Evolutionary conservation across 2,329 filamentous ascomycete genomes (phyloP), one percentile per base, ranked within the genome.

Genomic region (Diaporthe ampelina): DNA sequence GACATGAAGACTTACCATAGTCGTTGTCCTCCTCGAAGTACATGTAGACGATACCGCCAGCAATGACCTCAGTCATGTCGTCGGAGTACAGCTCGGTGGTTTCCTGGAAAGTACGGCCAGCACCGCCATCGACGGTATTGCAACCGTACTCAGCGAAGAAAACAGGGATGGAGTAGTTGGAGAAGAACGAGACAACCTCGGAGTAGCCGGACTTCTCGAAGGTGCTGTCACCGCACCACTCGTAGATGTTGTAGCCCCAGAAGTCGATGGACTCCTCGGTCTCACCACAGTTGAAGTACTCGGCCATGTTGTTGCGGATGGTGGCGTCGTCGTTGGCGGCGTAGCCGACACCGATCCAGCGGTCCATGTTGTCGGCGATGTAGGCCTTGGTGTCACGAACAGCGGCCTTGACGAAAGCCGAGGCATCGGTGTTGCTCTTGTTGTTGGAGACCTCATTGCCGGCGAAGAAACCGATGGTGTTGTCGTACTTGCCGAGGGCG

Each of bases 181-280:
- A 84, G 87, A 98, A 99, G 86, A 98, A 96, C 78, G 94, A 84
- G 79, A 95, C 95, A 83, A 96, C 94, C 73, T 91, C 89, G 77
- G 93, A 88, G 86, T 95, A 99, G 72, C 95, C 94, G 4, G 97
- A 98, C 75, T 88, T 82, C 48, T 88, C 81, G 86, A 93, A 97
- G 80, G 88, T 91, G 81, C 94, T 97, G 79, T 95, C 84, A 79
- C 96, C 97, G 83, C 97, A 99, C 97, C 97, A 99, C 70, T 95
- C 97, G 90, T 99, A 99, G 86, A 98, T 98, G 89, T 99, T 99
- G 93, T 98, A 98, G 75, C 97, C 97, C 94, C 95, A 99, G 89
- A 97, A 98, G 85, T 99, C 97, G 78, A 98, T 98, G 76, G 93
- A 81, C 85, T 43, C 26, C 1, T 58, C 86, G 45, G 87, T 82